phyloP scores from a whole-genome alignment of 257 asterid genomes.

The Ligustrum vulgare region DNA sequence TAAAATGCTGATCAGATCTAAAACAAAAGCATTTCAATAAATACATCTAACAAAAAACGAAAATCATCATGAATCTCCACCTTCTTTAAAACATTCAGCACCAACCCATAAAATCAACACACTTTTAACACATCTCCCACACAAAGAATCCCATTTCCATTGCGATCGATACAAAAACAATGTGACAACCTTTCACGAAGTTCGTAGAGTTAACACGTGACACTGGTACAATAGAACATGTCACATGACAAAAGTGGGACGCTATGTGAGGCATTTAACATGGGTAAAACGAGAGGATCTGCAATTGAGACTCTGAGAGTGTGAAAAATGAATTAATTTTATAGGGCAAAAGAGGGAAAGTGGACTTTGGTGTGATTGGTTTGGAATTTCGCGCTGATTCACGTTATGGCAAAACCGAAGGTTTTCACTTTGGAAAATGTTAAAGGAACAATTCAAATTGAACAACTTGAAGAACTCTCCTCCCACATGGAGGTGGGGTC shows the following conservation, averaged over 20 bases:
- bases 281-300: slow-evolving; percentile 19
- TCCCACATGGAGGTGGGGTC: too few species aligned
- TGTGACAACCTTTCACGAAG: background rate
- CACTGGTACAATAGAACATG: slow-evolving; percentile 1
- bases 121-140: slow-evolving; percentile 13
- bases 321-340: slow-evolving; percentile 20
- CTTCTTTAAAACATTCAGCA: slow-evolving; percentile 18
- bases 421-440: background rate
- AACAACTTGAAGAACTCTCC: too few species aligned
- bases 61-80: slow-evolving; percentile 26
- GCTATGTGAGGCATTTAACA: background rate
- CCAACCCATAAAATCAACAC: slow-evolving; percentile 14
- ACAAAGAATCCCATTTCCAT: background rate
- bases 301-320: slow-evolving; percentile 28
- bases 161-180: background rate
- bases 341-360: background rate
- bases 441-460: too few species aligned
- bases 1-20: slow-evolving; percentile 32
- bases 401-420: slow-evolving; percentile 17
- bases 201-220: background rate
- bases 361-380: slow-evolving; percentile 15
- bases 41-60: slow-evolving; percentile 23
- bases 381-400: slow-evolving; percentile 20
- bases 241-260: background rate
- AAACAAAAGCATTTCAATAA: slow-evolving; percentile 16